A percentile compares a stretch with the other conserved stretches of the same genome.
Conservation (phyloP, 1,139 yeast species). For the Suhomyces ambrosiae region DNA sequence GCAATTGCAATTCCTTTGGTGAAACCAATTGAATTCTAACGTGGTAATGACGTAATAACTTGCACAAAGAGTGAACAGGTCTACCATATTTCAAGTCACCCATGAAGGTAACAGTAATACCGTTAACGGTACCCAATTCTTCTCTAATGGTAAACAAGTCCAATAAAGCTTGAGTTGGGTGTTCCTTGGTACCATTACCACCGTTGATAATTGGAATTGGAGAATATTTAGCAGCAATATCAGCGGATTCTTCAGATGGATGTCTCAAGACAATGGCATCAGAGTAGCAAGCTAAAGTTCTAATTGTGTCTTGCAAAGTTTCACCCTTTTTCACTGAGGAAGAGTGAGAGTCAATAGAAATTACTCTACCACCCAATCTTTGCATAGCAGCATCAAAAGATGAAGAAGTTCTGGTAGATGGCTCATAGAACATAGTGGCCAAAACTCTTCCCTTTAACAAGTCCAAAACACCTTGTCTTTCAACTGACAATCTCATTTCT, state of each 20-base stretch:
- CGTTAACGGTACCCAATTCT: slow-evolving; percentile 97
- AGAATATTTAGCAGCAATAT: slow-evolving; percentile 92
- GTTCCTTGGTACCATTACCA: slow-evolving; percentile 97
- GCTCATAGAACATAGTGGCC: slow-evolving; percentile 97
- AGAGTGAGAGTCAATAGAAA: slow-evolving; percentile 77
- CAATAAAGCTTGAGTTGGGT: slow-evolving; percentile 97
- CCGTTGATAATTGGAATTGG: slow-evolving; percentile 98
- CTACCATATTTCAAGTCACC: slow-evolving; percentile 98
- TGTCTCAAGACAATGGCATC: slow-evolving; percentile 98
- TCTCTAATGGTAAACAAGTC: slow-evolving; percentile 98
- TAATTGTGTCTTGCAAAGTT: slow-evolving; percentile 93
- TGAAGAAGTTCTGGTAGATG: slow-evolving; percentile 94
- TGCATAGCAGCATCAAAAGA: slow-evolving; percentile 99
- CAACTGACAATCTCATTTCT: slow-evolving; percentile 96
- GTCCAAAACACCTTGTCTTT: slow-evolving; percentile 93
- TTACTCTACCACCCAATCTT: slow-evolving; percentile 97
- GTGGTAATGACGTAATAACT: slow-evolving; percentile 86
- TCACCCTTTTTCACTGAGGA: slow-evolving; percentile 98
- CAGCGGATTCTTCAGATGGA: slow-evolving; percentile 89
- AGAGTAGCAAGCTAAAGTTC: slow-evolving; percentile 92
- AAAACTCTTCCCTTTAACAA: slow-evolving; percentile 86
- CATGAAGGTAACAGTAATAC: slow-evolving; percentile 97
- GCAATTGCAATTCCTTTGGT: slow-evolving; percentile 85
- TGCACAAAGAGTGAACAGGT: slow-evolving; percentile 96
- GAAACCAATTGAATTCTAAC: slow-evolving; percentile 91